phyloP scores from a whole-genome alignment of 176 grass and related monocot genomes.

The Hordeum vulgare region DNA sequence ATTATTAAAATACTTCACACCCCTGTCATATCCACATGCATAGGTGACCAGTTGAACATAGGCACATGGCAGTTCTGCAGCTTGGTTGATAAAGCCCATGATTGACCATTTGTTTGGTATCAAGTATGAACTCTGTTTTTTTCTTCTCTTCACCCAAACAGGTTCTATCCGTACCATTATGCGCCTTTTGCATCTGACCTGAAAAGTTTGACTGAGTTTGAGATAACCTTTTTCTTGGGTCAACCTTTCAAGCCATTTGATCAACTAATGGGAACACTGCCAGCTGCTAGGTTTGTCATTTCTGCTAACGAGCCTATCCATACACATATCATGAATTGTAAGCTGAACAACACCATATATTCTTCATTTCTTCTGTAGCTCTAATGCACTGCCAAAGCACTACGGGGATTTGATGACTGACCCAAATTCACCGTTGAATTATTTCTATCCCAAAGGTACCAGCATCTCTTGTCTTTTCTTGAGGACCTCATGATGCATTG shows the following conservation, averaged over 20 bases:
- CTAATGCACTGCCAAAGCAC: constrained; percentile 82
- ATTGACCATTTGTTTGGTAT: constrained; percentile 17
- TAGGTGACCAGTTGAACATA: not conserved
- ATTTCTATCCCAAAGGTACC: constrained; percentile 91
- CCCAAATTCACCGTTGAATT: constrained; percentile 75
- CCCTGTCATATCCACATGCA: not conserved
- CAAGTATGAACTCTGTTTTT: not conserved
- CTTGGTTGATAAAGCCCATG: not conserved
- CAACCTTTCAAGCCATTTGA: constrained; percentile 99
- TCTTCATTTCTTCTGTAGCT: constrained; percentile 46
- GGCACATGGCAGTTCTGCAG: not conserved
- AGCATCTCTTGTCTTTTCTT: constrained; percentile 1
- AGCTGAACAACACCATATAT: constrained; percentile 29
- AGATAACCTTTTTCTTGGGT: constrained; percentile 99
- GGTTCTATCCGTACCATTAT: constrained; percentile 99
- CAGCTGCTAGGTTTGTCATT: constrained; percentile 75
- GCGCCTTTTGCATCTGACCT: constrained; percentile 94
- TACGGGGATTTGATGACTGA: constrained; percentile 74
- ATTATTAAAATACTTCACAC: not conserved
- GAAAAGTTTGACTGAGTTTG: constrained; percentile 78
- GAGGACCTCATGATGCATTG: not conserved
- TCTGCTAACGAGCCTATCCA: constrained; percentile 14
- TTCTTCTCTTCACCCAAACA: constrained; percentile 14
- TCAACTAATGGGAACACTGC: constrained; percentile 98
- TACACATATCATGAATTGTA: constrained; percentile 13